These are phyloP conservation scores for Pseudocercospora fijiensis DNA, from an alignment of 2,329 filamentous ascomycete species.

Conservation along the genomic window DNA sequence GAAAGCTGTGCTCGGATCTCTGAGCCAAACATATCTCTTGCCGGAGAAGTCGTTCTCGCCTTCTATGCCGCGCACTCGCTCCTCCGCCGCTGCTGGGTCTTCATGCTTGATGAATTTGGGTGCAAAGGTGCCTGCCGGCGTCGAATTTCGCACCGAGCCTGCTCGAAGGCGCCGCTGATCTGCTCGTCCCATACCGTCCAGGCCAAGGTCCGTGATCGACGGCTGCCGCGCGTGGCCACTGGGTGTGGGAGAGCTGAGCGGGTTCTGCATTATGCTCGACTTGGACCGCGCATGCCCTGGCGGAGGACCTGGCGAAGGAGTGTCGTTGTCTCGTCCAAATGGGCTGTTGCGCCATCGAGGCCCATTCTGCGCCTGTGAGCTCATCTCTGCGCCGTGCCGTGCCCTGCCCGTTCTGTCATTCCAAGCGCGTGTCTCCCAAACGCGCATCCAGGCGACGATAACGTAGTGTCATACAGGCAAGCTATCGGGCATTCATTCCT, in stretches of 20 bases:
- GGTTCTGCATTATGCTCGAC: constrained; percentile 70
- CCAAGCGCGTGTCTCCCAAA: constrained; percentile 22
- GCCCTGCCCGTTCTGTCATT: constrained; percentile 23
- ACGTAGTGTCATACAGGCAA: neutral
- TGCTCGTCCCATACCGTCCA: constrained; percentile 25
- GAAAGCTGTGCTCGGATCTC: constrained; percentile 82
- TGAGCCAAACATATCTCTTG: constrained; percentile 97
- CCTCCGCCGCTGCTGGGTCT: constrained; percentile 62
- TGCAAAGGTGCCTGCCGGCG: constrained; percentile 80
- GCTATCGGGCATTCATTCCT: neutral
- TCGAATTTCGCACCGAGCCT: constrained; percentile 63
- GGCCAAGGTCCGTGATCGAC: constrained; percentile 57
- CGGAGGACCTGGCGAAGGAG: constrained; percentile 63
- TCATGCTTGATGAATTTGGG: constrained; percentile 94
- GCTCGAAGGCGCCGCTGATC: constrained; percentile 40
- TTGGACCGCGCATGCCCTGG: constrained; percentile 62
- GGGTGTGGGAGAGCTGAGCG: constrained; percentile 45
- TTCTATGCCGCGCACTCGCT: constrained; percentile 71
- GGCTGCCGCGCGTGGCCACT: constrained; percentile 66
- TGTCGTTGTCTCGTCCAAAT: constrained; percentile 64
- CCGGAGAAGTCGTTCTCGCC: constrained; percentile 99
- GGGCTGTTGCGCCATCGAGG: constrained; percentile 77
- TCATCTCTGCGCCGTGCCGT: constrained; percentile 44
- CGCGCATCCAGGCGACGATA: constrained; percentile 16
- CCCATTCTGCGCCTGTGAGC: constrained; percentile 58